Evolutionary conservation across 805 yeast genomes (phyloP), one percentile per base, ranked within the genome.

Genomic region (Hanseniaspora pseudoguilliermondii): DNA sequence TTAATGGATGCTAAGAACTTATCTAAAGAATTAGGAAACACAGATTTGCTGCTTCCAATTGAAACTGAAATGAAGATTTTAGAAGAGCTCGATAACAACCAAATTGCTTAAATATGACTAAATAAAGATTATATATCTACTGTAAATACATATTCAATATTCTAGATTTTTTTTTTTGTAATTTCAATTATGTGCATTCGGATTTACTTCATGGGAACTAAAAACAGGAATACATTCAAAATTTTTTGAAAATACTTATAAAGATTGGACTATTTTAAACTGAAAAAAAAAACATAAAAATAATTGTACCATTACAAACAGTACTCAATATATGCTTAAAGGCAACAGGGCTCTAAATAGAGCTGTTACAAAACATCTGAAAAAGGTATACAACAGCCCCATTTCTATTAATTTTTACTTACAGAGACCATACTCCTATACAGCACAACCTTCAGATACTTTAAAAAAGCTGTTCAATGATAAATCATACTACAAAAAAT

Each of bases 1-100:
- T 71, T 90, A 48, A 71, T 82, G 7, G 89, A 85, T 64, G 81
- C 95, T 0, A 75, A 86, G 36, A 74, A 80, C 27, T 73, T 88
- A 58, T 89, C 95, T 0, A 75, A 76, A 61, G 83, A 82, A 16
- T 74, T 83, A 57, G 83, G 83, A 13, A 79, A 84, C 62, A 73
- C 72, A 20, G 86, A 82, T 40, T 71, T 89, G 52, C 71, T 83
- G 3, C 72, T 66, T 1, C 85, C 80, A 59, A 81, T 85, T 35
- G 89, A 85, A 60, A 71, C 73, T 38, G 95, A 88, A 62, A 71
- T 84, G 61, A 82, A 82, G 66, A 66, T 84, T 47, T 67, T 67
- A 5, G 60, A 66, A 38, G 71, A 64, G 27, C 47, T 60, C 29
- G 59, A 57, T 27, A 51, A 41, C 10, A 32, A n/a, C 15, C 36